Evolutionary conservation across 1,284 basidiomycete species (phyloP).

Genomic region (Pyrrhoderma noxium): DNA sequence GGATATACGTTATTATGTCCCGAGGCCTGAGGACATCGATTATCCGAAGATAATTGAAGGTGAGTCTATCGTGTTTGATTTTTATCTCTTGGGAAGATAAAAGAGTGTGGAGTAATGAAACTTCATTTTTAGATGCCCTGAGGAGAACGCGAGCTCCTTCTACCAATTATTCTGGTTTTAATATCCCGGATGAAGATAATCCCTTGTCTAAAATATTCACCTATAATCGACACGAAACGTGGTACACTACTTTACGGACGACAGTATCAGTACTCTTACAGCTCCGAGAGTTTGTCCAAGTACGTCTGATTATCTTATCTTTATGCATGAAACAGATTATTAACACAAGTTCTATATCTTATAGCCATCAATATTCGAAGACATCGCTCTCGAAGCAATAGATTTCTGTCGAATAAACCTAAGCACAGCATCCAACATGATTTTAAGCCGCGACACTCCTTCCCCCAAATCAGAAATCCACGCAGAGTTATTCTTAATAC

Average conservation of each 20-base stretch:
- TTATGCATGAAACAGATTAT: no score
- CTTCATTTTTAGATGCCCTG: slow-evolving; percentile 32
- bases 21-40: slow-evolving; percentile 70
- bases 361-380: slow-evolving; percentile 85
- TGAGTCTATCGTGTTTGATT: slow-evolving; percentile 21
- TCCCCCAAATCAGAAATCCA: slow-evolving; percentile 48
- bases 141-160: slow-evolving; percentile 37
- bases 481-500: slow-evolving; percentile 75
- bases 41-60: slow-evolving; percentile 76
- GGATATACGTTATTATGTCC: slow-evolving; percentile 77
- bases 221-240: slow-evolving; percentile 69
- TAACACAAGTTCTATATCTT: slow-evolving; percentile 6
- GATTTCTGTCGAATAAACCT: slow-evolving; percentile 76
- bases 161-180: slow-evolving; percentile 38
- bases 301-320: no score
- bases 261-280: slow-evolving; percentile 86
- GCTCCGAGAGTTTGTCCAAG: slow-evolving; percentile 86
- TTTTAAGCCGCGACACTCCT: slow-evolving; percentile 44
- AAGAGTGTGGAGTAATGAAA: slow-evolving; percentile 1
- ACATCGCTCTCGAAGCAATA: slow-evolving; percentile 88
- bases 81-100: slow-evolving; percentile 22
- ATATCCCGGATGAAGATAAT: slow-evolving; percentile 40
- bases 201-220: slow-evolving; percentile 67
- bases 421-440: slow-evolving; percentile 55
- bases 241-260: slow-evolving; percentile 83